These are phyloP conservation scores for Hymenotorrendiella dingleyae DNA, from an alignment of 2,329 filamentous ascomycete species.

Conservation along the genomic window DNA sequence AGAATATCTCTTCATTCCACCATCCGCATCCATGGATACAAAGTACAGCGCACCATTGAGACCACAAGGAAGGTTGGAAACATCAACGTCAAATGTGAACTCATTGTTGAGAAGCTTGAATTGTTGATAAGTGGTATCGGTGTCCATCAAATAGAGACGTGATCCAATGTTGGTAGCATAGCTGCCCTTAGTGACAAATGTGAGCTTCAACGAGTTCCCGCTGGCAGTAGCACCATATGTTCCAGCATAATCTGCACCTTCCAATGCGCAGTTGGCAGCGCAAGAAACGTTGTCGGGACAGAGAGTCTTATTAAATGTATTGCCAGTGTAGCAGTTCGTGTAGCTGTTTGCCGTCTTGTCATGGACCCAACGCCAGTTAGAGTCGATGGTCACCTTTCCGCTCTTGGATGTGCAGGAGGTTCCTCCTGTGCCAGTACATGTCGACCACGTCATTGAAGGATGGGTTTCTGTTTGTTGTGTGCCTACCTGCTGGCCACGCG, in stretches of 20 bases:
- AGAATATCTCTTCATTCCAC: constrained; percentile 46
- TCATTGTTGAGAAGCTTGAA: constrained; percentile 61
- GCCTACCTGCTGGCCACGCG: constrained; percentile 42
- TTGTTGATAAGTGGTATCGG: constrained; percentile 53
- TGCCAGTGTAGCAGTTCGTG: constrained; percentile 35
- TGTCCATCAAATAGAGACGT: constrained; percentile 57
- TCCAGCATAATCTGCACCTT: constrained; percentile 45
- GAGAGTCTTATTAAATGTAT: constrained; percentile 36
- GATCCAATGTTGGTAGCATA: constrained; percentile 42
- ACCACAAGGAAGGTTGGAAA: constrained; percentile 63
- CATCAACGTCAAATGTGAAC: constrained; percentile 68
- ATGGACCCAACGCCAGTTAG: constrained; percentile 55
- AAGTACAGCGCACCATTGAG: constrained; percentile 68
- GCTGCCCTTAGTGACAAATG: constrained; percentile 47
- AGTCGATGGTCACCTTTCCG: constrained; percentile 45
- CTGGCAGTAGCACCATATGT: constrained; percentile 50
- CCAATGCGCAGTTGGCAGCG: constrained; percentile 44
- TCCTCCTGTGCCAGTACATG: constrained; percentile 38
- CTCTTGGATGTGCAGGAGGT: constrained; percentile 38
- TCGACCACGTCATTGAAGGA: constrained; percentile 44
- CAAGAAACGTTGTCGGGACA: constrained; percentile 39
- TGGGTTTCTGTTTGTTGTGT: constrained; percentile 42
- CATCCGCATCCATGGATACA: constrained; percentile 56
- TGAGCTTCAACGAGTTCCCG: constrained; percentile 46
- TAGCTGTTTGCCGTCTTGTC: constrained; percentile 33